A percentile compares a stretch with the other conserved stretches of the same genome.
phyloP scores from a whole-genome alignment of 2,329 filamentous ascomycete genomes.

The Botrytis hyacinthi region DNA sequence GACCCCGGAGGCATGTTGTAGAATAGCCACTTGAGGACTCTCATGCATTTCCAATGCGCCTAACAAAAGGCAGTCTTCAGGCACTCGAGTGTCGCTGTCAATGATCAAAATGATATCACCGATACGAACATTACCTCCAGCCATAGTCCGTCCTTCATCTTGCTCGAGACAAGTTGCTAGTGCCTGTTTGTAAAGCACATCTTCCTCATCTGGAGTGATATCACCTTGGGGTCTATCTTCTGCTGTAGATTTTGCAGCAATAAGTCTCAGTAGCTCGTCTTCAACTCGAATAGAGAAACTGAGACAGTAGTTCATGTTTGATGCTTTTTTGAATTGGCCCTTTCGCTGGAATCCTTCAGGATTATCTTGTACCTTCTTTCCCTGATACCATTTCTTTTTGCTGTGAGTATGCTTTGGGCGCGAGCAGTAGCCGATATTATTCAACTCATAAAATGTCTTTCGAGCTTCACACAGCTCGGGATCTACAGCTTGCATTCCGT shows the following conservation, averaged over 20 bases:
- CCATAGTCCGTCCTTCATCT: slow-evolving; percentile 52
- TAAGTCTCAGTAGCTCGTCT: slow-evolving; percentile 46
- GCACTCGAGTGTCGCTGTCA: slow-evolving; percentile 64
- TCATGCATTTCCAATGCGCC: slow-evolving; percentile 67
- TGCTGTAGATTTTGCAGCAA: slow-evolving; percentile 12
- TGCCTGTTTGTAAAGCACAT: slow-evolving; percentile 47
- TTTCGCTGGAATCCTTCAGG: slow-evolving; percentile 48
- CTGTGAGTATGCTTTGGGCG: slow-evolving; percentile 42
- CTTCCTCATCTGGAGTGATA: slow-evolving; percentile 41
- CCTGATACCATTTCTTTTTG: slow-evolving; percentile 23
- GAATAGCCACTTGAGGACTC: slow-evolving; percentile 66
- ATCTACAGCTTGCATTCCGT: slow-evolving; percentile 58
- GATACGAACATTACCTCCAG: slow-evolving; percentile 58
- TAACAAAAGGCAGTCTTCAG: slow-evolving; percentile 29
- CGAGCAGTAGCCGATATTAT: slow-evolving; percentile 57
- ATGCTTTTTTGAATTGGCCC: slow-evolving; percentile 71
- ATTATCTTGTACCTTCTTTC: slow-evolving; percentile 20
- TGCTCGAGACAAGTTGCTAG: slow-evolving; percentile 52
- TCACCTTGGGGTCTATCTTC: slow-evolving; percentile 17
- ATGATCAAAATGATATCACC: slow-evolving; percentile 66
- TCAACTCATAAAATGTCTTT: slow-evolving; percentile 55
- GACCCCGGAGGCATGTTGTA: slow-evolving; percentile 71
- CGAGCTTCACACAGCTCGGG: slow-evolving; percentile 40
- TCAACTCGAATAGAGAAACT: slow-evolving; percentile 33
- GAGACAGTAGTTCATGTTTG: slow-evolving; percentile 70